Evolutionary conservation across 1,284 basidiomycete species (phyloP), one percentile per base, ranked within the genome.

Genomic region (Ceratobasidium sp.): DNA sequence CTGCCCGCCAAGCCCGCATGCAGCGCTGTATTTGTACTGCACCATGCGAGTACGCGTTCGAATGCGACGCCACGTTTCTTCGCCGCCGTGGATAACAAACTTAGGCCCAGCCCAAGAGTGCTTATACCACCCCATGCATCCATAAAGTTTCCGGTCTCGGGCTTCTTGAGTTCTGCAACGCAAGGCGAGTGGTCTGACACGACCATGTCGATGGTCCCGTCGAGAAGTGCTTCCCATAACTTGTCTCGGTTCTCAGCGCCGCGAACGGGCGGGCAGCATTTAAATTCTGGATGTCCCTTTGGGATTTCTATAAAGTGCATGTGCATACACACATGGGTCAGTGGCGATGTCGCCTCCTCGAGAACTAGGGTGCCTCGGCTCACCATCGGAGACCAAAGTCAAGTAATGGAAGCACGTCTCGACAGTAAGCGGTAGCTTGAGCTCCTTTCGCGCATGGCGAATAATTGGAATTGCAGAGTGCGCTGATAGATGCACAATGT

Each of bases 321-420:
- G n/a, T n/a, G n/a, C n/a, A n/a, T n/a, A 82, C 82, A 6, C 80
- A 77, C 43, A 75, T 76, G 2, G 83, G 76, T 11, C 75, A 77
- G 32, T 32, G 16, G 23, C 16, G 35, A n/a, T 50, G 50, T 54
- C 9, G n/a, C 32, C 72, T 73, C 75, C 23, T 50, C 43, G 41
- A 14, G 43, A 50, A 4, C 46, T 28, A 35, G 47, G 44, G 18
- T 93, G 87, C 71, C 86, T 38, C 18, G 11, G 55, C 63, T 13
- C 80, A 74, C 86, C 84, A 0, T 90, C 84, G 32, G 87, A 83
- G 7, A 73, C 72, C 21, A 94, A 86, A 76, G 88, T 89, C 44
- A 97, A 87, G 82, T 98, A 98, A 82, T 98, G 95, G 83, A 96
- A 96, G 82, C 95, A 97, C 0, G 96, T 98, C 83, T 98, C 96